Conservation (phyloP, 345 rosid species). For the Nasturtium officinale region DNA sequence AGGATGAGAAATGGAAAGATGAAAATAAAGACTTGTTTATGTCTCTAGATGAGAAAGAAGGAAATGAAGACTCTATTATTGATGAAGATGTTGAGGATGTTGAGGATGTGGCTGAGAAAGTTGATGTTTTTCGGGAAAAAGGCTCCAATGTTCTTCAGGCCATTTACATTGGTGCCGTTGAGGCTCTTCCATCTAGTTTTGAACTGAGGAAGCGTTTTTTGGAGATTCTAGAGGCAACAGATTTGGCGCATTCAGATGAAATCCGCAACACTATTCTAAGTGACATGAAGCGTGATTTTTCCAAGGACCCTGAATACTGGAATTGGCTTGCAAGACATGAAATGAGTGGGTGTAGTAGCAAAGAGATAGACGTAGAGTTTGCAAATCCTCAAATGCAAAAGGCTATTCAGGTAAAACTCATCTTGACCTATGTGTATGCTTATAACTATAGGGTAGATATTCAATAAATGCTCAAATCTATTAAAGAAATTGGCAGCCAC, state of each 20-base stretch:
- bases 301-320: conserved; percentile 70
- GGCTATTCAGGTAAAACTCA: conserved; percentile 64
- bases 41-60: conserved; percentile 58
- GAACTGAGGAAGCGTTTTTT: conserved; percentile 68
- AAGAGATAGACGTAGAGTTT: conserved; percentile 36
- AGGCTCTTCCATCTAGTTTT: conserved; percentile 73
- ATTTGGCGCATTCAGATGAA: conserved; percentile 66
- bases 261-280: conserved; percentile 58
- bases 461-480: not conserved
- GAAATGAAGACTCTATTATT: conserved; percentile 41
- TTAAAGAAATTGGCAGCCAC: not conserved
- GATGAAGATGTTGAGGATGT: conserved; percentile 43
- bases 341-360: conserved; percentile 43
- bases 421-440: conserved; percentile 7
- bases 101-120: conserved; percentile 52
- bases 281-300: conserved; percentile 82
- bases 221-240: conserved; percentile 72
- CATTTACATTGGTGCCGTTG: conserved; percentile 68
- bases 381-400: conserved; percentile 48
- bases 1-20: conserved; percentile 65
- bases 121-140: conserved; percentile 63
- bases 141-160: conserved; percentile 65
- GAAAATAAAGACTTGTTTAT: conserved; percentile 70
- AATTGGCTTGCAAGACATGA: conserved; percentile 88
- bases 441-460: not conserved